Evolutionary conservation across 2,329 filamentous ascomycete genomes (phyloP), one percentile per base, ranked within the genome.

Genomic region (Cordyceps cateniannulata): DNA sequence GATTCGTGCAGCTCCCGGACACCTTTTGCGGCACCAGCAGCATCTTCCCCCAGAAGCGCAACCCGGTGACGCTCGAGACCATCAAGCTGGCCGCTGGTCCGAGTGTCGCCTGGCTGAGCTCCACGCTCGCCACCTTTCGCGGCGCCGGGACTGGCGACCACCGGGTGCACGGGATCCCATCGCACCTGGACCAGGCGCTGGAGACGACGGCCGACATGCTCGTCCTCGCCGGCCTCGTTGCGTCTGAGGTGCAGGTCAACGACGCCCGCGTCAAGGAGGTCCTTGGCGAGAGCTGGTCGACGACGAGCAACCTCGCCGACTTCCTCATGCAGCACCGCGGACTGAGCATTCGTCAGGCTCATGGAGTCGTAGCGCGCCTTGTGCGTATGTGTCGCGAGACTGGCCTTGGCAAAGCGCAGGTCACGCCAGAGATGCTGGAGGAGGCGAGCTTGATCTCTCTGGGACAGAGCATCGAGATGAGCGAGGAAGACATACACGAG

Each of bases 11-110:
- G 24, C 50, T 63, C 1, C 50, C 48, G 2, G 62, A 61, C 25
- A 50, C 59, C 1, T 61, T 62, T 18, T 63, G 62, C 32, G 62
- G 59, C 20, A 63, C 62, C 8, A 62, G 59, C 45, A 63, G 62
- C 59, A 62, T 63, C 27, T 62, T 63, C 35, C 62, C 62, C 3
- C 62, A 63, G 40, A 63, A 63, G 50, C 62, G 62, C 27, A 63
- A 63, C 59, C 62, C 62, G 1, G 60, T 63, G 12, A 59, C 56
- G 2, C 55, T 63, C 9, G 62, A 63, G 40, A 54, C 55, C 24
- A 63, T 63, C 35, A 61, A 61, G n/a, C 49, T 60, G 3, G 59
- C 60, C 9, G 62, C 62, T 5, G 62, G 59, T 5, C 54, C 60
- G 1, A 51, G 57, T 2, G 60, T 62, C n/a, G 51, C 52, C 14